Evolutionary conservation across 148 eudicot species (phyloP).

Genomic region (Rhododendron williamsianum): DNA sequence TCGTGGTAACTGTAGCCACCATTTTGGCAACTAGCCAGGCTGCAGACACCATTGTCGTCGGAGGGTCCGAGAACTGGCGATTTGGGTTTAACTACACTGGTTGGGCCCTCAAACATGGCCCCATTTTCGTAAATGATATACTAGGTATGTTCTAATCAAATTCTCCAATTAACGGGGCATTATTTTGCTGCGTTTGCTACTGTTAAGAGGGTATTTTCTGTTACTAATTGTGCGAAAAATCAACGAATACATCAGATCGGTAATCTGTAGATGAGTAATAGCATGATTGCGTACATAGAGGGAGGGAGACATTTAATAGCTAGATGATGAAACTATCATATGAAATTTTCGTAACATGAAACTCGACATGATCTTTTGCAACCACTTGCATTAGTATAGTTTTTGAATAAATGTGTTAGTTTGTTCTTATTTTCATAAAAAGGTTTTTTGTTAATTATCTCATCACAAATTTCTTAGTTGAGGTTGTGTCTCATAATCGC

Average conservation of each 20-base stretch:
- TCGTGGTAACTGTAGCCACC: constrained; percentile 1
- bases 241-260: background rate
- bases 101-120: constrained; percentile 15
- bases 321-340: background rate
- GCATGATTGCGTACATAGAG: background rate
- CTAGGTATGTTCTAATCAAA: background rate
- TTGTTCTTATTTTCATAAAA: background rate
- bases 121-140: constrained; percentile 7
- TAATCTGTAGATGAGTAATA: background rate
- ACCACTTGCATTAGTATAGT: background rate
- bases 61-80: constrained; percentile 20
- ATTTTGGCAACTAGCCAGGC: constrained; percentile 8
- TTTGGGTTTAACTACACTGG: constrained; percentile 15
- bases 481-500: background rate
- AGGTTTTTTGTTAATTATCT: background rate
- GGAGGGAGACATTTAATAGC: background rate
- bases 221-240: background rate
- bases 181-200: background rate
- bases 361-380: background rate
- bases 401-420: too few relatives aligned
- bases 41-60: constrained; percentile 10
- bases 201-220: background rate
- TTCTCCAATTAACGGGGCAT: background rate
- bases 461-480: too few relatives aligned
- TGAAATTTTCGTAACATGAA: background rate